Conservation (phyloP, 1,284 basidiomycete genomes). For the Ustilago sp. region DNA sequence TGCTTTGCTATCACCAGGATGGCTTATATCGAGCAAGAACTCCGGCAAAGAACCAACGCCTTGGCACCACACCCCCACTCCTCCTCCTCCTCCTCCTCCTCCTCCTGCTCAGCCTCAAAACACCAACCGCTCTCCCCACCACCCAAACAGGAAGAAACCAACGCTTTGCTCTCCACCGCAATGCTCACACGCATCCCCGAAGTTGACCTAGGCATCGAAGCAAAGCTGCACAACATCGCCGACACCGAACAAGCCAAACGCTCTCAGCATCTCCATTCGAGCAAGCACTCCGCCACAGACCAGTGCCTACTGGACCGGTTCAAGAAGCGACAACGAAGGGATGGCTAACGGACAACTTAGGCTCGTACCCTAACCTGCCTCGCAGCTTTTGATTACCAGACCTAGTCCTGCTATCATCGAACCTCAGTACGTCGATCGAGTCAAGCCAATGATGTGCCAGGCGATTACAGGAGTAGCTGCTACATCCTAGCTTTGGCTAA, state of each 20-base stretch:
- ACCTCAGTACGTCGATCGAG: too few species aligned
- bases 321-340: constrained; percentile 56
- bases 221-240: too few species aligned
- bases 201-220: constrained; percentile 75
- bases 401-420: too few species aligned
- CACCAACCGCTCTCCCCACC: constrained; percentile 71
- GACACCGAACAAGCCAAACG: too few species aligned
- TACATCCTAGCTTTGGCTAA: too few species aligned
- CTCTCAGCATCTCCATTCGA: constrained; percentile 15
- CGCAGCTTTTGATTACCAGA: too few species aligned
- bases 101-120: neutral
- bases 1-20: constrained; percentile 76
- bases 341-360: constrained; percentile 6
- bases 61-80: neutral
- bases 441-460: too few species aligned
- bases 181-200: constrained; percentile 70
- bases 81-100: neutral
- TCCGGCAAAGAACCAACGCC: constrained; percentile 76
- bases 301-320: constrained; percentile 78
- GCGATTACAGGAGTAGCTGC: too few species aligned
- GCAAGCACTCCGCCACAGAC: constrained; percentile 86
- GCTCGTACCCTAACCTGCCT: too few species aligned
- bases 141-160: too few species aligned
- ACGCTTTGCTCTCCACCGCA: too few species aligned
- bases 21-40: constrained; percentile 94